Base-by-base conservation (phyloP, 345 rosid genomes). In the Moricandia arvensis region DNA sequence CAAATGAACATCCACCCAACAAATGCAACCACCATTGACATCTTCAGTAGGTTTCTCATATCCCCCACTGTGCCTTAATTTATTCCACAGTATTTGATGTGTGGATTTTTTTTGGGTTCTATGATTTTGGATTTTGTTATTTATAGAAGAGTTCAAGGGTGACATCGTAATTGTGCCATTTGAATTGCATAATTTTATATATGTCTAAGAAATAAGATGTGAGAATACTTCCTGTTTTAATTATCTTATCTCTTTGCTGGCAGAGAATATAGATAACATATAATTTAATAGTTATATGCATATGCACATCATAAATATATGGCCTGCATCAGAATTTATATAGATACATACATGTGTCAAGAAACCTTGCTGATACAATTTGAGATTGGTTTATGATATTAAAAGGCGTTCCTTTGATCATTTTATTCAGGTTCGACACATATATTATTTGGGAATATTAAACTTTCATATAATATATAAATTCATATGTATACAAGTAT, bases 1-100 rank as follows among this genome's bases (percentile, higher is more conserved):
- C 93, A 89, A 58, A 83, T 30, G 66, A 84, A 38, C 10, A 87
- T 76, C 90, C 90, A 89, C 10, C 81, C 89, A 24, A 80, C 63
- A 78, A 89, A 84, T 26, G 75, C 31, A 68, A 76, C 74, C 24
- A 83, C 62, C 72, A 78, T 70, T 18, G 66, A 49, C 65, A 75
- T 73, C 81, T 68, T 83, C 67, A 79, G 26, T 12, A 73, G 59
- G 54, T 26, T 78, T 57, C 67, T 78, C 49, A 66, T 34, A 9
- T 72, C 18, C 29, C 34, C 68, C 77, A 71, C 71, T 35, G 47
- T 58, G 6, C 1, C n/a, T 77, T 37, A n/a, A 0, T 35, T 49
- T 15, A 26, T 8, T 53, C 51, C 9, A 24, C 62, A 26, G 47
- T 49, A 9, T 58, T 26, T 53, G 59, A 38, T 33, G 8, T 6